Conservation (phyloP, 2,329 filamentous ascomycete genomes). For the Botryotinia convoluta region DNA sequence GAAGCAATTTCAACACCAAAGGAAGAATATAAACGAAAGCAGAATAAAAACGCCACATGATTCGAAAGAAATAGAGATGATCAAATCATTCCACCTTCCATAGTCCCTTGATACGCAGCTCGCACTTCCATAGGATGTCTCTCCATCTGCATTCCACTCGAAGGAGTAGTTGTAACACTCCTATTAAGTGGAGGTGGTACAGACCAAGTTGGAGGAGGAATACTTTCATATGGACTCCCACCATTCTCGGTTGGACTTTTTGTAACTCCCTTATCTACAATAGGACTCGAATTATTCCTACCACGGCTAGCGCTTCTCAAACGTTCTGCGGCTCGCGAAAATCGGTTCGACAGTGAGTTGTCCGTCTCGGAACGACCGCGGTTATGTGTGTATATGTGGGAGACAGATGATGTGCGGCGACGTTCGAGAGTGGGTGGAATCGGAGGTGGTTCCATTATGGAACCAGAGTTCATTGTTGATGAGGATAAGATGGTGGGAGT, state of each 20-base stretch:
- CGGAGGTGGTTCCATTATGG: conserved; percentile 23
- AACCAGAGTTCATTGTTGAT: neutral
- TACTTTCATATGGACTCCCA: conserved; percentile 37
- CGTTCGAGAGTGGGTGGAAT: conserved; percentile 44
- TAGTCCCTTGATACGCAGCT: conserved; percentile 31
- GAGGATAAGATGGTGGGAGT: conserved; percentile 5
- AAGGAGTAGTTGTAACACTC: conserved; percentile 21
- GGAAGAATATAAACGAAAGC: neutral
- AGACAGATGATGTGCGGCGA: conserved; percentile 27
- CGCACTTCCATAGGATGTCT: conserved; percentile 38
- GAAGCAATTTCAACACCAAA: conserved; percentile 5
- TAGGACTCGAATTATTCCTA: conserved; percentile 41
- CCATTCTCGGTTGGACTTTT: conserved; percentile 32
- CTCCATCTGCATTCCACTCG: conserved; percentile 25
- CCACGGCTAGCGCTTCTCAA: conserved; percentile 59
- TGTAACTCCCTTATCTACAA: conserved; percentile 25
- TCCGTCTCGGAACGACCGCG: conserved; percentile 57
- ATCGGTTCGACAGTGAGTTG: conserved; percentile 51
- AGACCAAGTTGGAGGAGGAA: conserved; percentile 29
- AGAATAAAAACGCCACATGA: conserved; percentile 5
- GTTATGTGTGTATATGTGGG: conserved; percentile 43
- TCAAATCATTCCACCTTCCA: conserved; percentile 40
- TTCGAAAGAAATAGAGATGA: conserved; percentile 23
- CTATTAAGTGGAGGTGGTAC: conserved; percentile 19
- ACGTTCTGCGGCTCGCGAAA: conserved; percentile 58